These are phyloP conservation scores for Pseudogymnoascus sp. DNA, from an alignment of 2,329 filamentous ascomycete species.

Conservation along the genomic window DNA sequence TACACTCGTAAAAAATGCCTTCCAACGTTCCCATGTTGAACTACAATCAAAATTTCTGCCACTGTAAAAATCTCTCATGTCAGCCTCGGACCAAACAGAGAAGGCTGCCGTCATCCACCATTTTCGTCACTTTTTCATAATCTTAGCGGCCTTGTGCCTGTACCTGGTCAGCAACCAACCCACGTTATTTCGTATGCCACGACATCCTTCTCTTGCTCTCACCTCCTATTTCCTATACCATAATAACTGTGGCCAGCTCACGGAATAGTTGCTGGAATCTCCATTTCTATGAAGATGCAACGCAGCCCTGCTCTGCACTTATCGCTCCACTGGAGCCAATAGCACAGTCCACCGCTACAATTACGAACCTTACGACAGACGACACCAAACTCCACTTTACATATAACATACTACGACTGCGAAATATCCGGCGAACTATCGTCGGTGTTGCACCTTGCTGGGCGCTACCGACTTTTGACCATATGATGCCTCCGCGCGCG, in stretches of 20 bases:
- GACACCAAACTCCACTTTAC: constrained; percentile 42
- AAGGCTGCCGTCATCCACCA: constrained; percentile 2
- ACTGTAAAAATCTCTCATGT: background rate
- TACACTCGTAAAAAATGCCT: background rate
- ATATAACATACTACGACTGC: constrained; percentile 41
- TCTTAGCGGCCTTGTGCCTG: constrained; percentile 7
- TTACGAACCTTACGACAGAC: constrained; percentile 38
- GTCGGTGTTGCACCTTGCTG: constrained; percentile 49
- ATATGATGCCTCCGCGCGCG: constrained; percentile 32
- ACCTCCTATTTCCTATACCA: background rate
- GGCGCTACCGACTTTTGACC: constrained; percentile 51
- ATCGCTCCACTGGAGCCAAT: constrained; percentile 49
- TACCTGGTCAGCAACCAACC: constrained; percentile 13
- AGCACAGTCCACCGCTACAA: constrained; percentile 29
- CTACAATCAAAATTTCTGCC: background rate
- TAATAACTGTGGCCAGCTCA: background rate
- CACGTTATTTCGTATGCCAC: constrained; percentile 6
- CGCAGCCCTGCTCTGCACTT: constrained; percentile 46
- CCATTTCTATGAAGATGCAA: constrained; percentile 41
- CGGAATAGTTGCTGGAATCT: background rate
- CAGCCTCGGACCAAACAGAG: background rate
- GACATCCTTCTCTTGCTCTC: background rate
- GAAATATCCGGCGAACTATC: constrained; percentile 41
- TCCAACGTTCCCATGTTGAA: background rate
- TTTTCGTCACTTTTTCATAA: background rate